Base-by-base conservation (phyloP, 768 basidiomycete genomes). In the Russula sp. region DNA sequence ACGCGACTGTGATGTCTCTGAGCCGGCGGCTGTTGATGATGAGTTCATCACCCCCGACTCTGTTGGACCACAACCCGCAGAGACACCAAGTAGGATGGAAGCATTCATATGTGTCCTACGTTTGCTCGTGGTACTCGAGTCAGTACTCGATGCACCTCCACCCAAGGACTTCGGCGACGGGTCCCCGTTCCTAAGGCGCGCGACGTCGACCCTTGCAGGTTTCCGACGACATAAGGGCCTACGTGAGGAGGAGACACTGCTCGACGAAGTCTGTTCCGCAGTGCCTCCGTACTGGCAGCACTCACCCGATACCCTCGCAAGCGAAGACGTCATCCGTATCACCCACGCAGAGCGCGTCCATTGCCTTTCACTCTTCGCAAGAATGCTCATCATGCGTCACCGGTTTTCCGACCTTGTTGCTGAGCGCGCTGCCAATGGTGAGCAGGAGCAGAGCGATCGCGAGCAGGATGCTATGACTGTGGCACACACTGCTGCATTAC, bases 1-100 rank as follows among this genome's bases (percentile, higher is more conserved):
- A 64, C 81, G 91, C 65, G 94, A 96, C 71, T 94, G 92, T 74
- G 94, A 97, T 71, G 88, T 94, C n/a, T 81, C 84, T 5, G 94
- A 95, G 72, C 92, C 93, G 2, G 76, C 85, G 6, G 79, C 89
- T 20, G 84, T 94, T 20, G 94, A 95, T 71, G 94, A 97, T 72
- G 94, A 97, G 71, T 89, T 82, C 72, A 88, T 96, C 66, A 87
- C 91, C 2, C 82, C 78, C 37, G 93, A 94, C 14, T 82, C 83
- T 27, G 74, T 89, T 47, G 79, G 77, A 40, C 65, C 77, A 2
- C 91, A 92, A 55, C 85, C 91, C 2, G 77, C 81, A 3, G 88
- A 88, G 40, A 84, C 82, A 6, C 86, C 89, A 68, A 87, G 84
- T 69, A 81, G 91, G 56, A 83, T 95, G 78, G 80, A 82, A 63